These are phyloP conservation scores for Tieghemostelium lacteum DNA, from an alignment of 78 protist genomes.

Conservation along the genomic window DNA sequence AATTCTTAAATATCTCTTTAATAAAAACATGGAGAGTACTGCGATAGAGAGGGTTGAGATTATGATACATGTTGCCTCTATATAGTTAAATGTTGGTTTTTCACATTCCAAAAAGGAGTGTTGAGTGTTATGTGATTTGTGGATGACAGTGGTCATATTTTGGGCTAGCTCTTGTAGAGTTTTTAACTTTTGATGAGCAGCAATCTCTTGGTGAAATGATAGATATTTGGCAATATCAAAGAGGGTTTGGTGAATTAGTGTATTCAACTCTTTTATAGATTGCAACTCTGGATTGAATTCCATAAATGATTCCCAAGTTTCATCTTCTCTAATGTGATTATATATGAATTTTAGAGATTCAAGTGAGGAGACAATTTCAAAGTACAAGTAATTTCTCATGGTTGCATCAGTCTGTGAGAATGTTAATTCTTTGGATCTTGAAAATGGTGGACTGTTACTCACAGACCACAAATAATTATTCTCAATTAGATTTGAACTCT, in stretches of 20 bases:
- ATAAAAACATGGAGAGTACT: neutral
- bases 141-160: neutral
- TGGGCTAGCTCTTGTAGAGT: neutral
- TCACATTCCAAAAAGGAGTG: constrained; percentile 59
- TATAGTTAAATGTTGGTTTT: constrained; percentile 14
- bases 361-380: constrained; percentile 22
- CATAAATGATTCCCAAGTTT: constrained; percentile 65
- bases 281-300: neutral
- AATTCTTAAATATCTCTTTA: too few relatives aligned
- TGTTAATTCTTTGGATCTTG: constrained; percentile 4
- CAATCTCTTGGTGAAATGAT: neutral
- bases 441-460: constrained; percentile 21
- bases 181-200: neutral
- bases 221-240: constrained; percentile 3
- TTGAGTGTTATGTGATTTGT: neutral
- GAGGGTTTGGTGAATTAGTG: neutral
- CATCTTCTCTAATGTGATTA: constrained; percentile 62
- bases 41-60: neutral
- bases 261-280: constrained; percentile 1
- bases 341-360: neutral
- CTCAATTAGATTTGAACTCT: constrained; percentile 10
- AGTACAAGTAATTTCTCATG: constrained; percentile 23
- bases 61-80: neutral
- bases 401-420: constrained; percentile 60
- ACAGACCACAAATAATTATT: constrained; percentile 41